Base-by-base conservation (phyloP, 2,329 filamentous ascomycete species). In the Xylariaceae sp. region DNA sequence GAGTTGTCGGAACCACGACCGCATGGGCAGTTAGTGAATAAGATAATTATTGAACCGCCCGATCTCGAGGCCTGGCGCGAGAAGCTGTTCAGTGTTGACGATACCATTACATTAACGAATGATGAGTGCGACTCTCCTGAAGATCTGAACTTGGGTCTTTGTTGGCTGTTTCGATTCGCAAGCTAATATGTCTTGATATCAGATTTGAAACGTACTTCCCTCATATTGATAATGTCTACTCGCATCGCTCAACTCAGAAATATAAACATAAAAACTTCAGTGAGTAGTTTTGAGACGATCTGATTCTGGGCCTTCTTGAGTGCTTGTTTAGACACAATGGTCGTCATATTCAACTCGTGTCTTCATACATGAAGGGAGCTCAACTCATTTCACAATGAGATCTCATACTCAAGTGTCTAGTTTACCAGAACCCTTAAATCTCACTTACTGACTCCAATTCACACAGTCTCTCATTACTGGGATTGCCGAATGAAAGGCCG, bases 161-260 rank as follows among this genome's bases (percentile, higher is more conserved):
- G 9, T 35, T 45, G 44, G 30, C 11, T 52, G 30, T 56, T 18
- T 2, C 44, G 51, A 47, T 55, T 54, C 54, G 37, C n/a, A 30
- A 53, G 39, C 53, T 68, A 57, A 65, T 58, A 56, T 15, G 30
- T 48, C 17, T 17, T 17, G 17, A 17, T 17, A 17, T 17, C 17
- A 90, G 87, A 69, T 92, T 89, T 70, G 83, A 90, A 68, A 90
- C 84, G 5, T 93, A 92, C 73, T 92, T 92, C 68, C 88, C 89
- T 0, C 89, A 92, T 73, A 82, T 93, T 65, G 89, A 92, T 76
- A 92, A 92, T 71, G 83, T 92, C 66, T 93, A 92, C 74, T 92
- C 89, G 30, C 89, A 92, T 74, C 87, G 89, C 62, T 92, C 89
- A 1, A 92, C 89, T 2, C 89, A 92, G 71, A 81, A 81, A 56